These are phyloP conservation scores for Agaricus sinodeliciosus DNA, from an alignment of 768 basidiomycete genomes.

Conservation along the genomic window DNA sequence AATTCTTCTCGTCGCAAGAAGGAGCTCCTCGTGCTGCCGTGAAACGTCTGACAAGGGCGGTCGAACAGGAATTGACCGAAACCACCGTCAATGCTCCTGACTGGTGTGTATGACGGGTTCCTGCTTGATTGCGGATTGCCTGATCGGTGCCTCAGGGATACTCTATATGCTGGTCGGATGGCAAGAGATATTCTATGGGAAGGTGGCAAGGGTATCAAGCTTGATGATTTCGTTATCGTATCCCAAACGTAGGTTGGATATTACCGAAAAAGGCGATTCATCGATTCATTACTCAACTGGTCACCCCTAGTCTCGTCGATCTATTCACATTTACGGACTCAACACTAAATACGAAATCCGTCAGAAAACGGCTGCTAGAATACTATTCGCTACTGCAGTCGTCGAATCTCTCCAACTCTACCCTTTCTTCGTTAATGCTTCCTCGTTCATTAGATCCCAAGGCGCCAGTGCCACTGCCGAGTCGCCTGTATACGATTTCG, in stretches of 20 bases:
- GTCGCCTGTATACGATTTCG: slow-evolving; percentile 73
- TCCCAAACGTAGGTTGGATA: slow-evolving; percentile 77
- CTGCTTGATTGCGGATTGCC: background rate
- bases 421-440: slow-evolving; percentile 78
- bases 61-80: slow-evolving; percentile 65
- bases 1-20: slow-evolving; percentile 68
- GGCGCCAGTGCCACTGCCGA: slow-evolving; percentile 67
- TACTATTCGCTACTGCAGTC: slow-evolving; percentile 86
- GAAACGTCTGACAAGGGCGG: slow-evolving; percentile 73
- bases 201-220: slow-evolving; percentile 63
- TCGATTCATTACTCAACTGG: slow-evolving; percentile 9
- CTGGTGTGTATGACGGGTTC: slow-evolving; percentile 52
- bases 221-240: slow-evolving; percentile 76
- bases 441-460: slow-evolving; percentile 80
- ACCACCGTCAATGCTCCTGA: slow-evolving; percentile 89
- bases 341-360: slow-evolving; percentile 49
- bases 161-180: slow-evolving; percentile 85
- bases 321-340: slow-evolving; percentile 70
- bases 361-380: slow-evolving; percentile 68
- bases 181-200: slow-evolving; percentile 93
- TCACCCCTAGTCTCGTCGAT: slow-evolving; percentile 65
- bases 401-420: slow-evolving; percentile 78
- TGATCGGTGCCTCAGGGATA: slow-evolving; percentile 56
- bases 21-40: slow-evolving; percentile 72
- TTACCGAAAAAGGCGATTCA: slow-evolving; percentile 7